These are phyloP conservation scores for Nitzschia inconspicua DNA, from an alignment of 108 stramenopile genomes.

Conservation along the genomic window DNA sequence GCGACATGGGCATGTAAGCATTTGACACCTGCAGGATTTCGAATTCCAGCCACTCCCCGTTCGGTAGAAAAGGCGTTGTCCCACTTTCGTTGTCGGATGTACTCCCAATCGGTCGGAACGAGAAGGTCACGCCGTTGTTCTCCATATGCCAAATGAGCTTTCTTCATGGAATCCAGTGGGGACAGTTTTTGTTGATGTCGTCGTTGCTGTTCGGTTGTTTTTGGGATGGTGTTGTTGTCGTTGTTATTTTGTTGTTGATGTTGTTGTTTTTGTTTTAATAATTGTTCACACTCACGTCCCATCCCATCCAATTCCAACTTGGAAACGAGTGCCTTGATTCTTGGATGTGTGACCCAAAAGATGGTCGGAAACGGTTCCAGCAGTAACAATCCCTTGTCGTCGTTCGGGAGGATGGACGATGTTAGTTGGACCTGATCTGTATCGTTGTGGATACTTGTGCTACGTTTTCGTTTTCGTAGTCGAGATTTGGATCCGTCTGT, in stretches of 20 bases:
- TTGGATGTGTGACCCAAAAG: constrained; percentile 78
- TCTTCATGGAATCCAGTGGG: constrained; percentile 52
- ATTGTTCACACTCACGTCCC: constrained; percentile 14
- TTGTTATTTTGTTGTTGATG: constrained; percentile 9
- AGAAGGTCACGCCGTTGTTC: constrained; percentile 46
- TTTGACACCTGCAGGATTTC: constrained; percentile 57
- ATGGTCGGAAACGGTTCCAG: constrained; percentile 87
- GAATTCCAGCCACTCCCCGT: constrained; percentile 81
- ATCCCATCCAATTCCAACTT: constrained; percentile 54
- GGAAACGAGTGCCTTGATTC: constrained; percentile 47
- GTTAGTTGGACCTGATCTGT: background rate
- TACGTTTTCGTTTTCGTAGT: constrained; percentile 34
- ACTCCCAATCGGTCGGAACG: constrained; percentile 35
- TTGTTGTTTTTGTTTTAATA: constrained; percentile 15
- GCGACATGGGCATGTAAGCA: constrained; percentile 86
- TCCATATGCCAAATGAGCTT: constrained; percentile 73
- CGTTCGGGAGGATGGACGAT: too few relatives aligned
- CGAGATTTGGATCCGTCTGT: constrained; percentile 52
- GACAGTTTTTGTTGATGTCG: background rate
- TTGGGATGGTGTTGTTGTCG: background rate
- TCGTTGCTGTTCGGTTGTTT: background rate
- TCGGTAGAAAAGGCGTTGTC: constrained; percentile 35
- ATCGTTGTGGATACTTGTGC: constrained; percentile 3
- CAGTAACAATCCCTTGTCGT: constrained; percentile 8
- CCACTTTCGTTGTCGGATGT: constrained; percentile 22